Evolutionary conservation across 768 basidiomycete genomes (phyloP), one percentile per base, ranked within the genome.

Genomic region (Phlegmacium glaucopus): DNA sequence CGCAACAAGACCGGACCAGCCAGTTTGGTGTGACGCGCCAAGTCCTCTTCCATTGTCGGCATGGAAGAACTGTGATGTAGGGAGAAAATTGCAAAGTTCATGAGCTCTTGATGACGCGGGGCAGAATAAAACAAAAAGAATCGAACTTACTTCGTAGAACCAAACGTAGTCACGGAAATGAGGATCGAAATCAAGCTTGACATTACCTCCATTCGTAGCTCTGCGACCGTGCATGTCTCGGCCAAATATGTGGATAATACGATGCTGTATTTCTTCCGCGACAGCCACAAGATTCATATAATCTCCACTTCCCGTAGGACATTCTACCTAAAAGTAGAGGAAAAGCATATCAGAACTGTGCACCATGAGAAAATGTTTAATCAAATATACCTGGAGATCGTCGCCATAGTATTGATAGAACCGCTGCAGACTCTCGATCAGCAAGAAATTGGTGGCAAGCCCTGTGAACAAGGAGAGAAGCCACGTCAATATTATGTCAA

Each of bases 341-440:
- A 32, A 18, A 25, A 50, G 4, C 39, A 16, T 17, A 51, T 39
- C 38, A 25, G 22, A 22, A 22, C 5, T 22, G 39, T n/a, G 45
- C 4, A 42, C 39, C 18, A 40, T 39, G 12, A 35, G 13, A 17
- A n/a, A 29, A 40, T 4, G 11, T 13, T 28, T 8, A 42, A 34
- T 15, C 4, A 29, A 3, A 26, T 48, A 43, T 48, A 80, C 79
- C 70, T 90, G 87, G 29, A 97, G 70, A 16, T 89, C 85, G 47
- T 93, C 86, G 2, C 96, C 96, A 56, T 96, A 98, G 68, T 97
- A 99, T 59, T 95, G 92, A 65, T 98, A 88, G 77, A 98, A 98
- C 16, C 96, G 80, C 66, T 98, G 96, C 45, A 99, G 75, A 62
- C 88, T 91, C 68, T 97, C 95, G 53, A 97, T 96, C 43, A 98